Evolutionary conservation across 345 rosid species (phyloP), one percentile per base, ranked within the genome.

Genomic region (Citrus mangshanensis): DNA sequence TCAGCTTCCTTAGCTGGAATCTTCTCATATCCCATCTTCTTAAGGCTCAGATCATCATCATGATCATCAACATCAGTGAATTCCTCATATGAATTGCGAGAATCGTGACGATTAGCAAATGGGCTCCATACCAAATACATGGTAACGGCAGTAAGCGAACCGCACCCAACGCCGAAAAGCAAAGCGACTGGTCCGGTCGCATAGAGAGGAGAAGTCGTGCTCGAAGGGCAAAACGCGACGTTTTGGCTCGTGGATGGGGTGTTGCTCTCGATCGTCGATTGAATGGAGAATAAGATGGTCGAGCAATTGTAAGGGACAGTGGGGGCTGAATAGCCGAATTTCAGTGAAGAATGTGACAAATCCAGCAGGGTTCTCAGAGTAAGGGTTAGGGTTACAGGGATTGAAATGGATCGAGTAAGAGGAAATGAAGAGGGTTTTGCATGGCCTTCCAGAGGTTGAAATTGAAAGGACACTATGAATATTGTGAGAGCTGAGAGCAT

Each of bases 101-200:
- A 84, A 28, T 82, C 80, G 10, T 75, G 82, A 24, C 90, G 91
- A 64, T 83, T 81, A 32, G 89, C 77, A 78, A 92, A 89, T 32
- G 93, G 83, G 40, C 90, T 88, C 99, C 99, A 95, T 28, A 86
- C 90, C 81, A 95, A 86, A 84, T 90, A 95, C 94, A 95, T 88
- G 66, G 97, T 89, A 18, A 92, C 93, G 7, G 96, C 98, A 10
- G 99, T 92, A 56, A 95, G 90, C 65, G 98, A 97, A 16, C 99
- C 98, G 49, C 98, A 95, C 3, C 97, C 97, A 70, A 96, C 98
- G 4, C 98, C 99, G 55, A 96, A 92, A 2, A 96, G 85, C 61
- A 96, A 87, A 42, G 95, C 94, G 14, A 91, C 89, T 89, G 21
- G 97, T 83, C 7, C 97, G 98, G 38, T 96, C 92, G 12, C 86